Evolutionary conservation across 345 rosid genomes (phyloP).

Genomic region (Corymbia maculata): DNA sequence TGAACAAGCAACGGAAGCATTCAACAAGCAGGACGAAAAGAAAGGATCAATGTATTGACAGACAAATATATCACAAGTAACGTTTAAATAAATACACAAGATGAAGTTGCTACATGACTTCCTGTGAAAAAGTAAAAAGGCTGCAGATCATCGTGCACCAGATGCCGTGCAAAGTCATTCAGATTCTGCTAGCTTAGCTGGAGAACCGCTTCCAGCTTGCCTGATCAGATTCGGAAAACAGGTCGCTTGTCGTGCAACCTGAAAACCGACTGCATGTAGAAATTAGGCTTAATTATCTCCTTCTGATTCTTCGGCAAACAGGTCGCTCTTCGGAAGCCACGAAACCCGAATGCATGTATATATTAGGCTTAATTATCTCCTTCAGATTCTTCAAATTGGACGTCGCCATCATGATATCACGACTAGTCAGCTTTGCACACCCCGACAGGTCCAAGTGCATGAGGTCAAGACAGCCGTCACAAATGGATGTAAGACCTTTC

Average conservation of each 20-base stretch:
- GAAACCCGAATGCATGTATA: conserved; percentile 48
- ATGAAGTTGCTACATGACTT: too few relatives aligned
- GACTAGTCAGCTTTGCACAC: conserved; percentile 60
- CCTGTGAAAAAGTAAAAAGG: background rate
- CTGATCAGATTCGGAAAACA: conserved; percentile 46
- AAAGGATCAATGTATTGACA: background rate
- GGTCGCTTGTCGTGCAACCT: conserved; percentile 71
- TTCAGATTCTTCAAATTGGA: conserved; percentile 42
- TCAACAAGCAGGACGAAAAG: background rate
- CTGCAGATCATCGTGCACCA: background rate
- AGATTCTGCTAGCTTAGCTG: background rate
- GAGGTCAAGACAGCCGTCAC: conserved; percentile 58
- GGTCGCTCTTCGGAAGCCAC: too few relatives aligned
- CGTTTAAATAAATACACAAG: background rate
- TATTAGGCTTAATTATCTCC: conserved; percentile 45
- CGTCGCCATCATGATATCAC: conserved; percentile 39
- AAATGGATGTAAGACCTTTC: conserved; percentile 45
- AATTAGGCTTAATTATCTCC: conserved; percentile 45
- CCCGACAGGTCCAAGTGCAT: conserved; percentile 61
- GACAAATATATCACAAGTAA: background rate
- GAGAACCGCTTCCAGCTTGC: background rate
- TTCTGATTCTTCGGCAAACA: conserved; percentile 47
- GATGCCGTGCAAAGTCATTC: background rate
- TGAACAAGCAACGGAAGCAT: background rate
- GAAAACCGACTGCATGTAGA: conserved; percentile 48